These are phyloP conservation scores for Cladophialophora bantiana DNA, from an alignment of 2,329 filamentous ascomycete species.

Conservation along the genomic window DNA sequence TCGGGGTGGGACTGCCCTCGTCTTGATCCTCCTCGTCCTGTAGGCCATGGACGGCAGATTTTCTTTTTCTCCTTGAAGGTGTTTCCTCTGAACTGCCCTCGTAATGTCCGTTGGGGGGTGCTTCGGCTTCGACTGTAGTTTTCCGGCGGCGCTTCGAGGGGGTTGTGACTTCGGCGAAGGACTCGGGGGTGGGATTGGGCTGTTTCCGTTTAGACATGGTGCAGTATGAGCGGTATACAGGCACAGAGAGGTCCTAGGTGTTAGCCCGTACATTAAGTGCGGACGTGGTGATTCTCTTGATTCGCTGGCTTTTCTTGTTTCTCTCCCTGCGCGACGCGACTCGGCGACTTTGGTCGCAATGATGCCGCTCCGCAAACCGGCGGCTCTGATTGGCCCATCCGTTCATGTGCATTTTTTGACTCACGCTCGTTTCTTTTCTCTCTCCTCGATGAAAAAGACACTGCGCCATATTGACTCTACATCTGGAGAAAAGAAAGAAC, in stretches of 20 bases:
- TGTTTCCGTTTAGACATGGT: slow-evolving; percentile 32
- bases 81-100: slow-evolving; percentile 38
- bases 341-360: slow-evolving; percentile 5
- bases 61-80: slow-evolving; percentile 28
- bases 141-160: slow-evolving; percentile 34
- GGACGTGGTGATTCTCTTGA: background rate
- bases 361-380: slow-evolving; percentile 31
- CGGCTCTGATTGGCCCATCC: slow-evolving; percentile 28
- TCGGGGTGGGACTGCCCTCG: slow-evolving; percentile 36
- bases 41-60: slow-evolving; percentile 18
- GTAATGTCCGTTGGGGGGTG: slow-evolving; percentile 18
- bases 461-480: background rate
- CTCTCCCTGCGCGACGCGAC: slow-evolving; percentile 21
- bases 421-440: background rate
- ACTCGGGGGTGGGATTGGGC: slow-evolving; percentile 23
- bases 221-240: background rate
- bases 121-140: slow-evolving; percentile 7
- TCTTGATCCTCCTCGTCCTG: slow-evolving; percentile 31
- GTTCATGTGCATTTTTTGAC: slow-evolving; percentile 7
- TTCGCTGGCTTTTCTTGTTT: background rate
- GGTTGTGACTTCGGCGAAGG: slow-evolving; percentile 21
- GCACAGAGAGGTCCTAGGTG: background rate
- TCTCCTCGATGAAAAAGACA: background rate
- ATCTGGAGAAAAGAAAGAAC: background rate
- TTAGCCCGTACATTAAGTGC: background rate